A percentile compares a stretch with the other conserved stretches of the same genome.
Conservation (phyloP, 2,329 filamentous ascomycete species). For the Lecanicillium sp. region DNA sequence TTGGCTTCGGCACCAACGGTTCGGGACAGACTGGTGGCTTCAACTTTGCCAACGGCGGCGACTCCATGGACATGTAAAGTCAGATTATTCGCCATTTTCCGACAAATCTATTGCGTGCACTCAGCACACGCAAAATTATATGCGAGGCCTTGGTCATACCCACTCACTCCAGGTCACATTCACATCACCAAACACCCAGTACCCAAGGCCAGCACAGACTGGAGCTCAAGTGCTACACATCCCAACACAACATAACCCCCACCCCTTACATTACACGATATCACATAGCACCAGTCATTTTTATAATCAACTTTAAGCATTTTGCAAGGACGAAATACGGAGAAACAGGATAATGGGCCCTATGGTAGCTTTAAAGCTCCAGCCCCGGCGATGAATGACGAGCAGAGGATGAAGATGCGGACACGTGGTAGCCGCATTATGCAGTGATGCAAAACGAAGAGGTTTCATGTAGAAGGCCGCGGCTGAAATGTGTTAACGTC, state of each 20-base stretch:
- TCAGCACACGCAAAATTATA: too few relatives aligned
- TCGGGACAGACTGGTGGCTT: slow-evolving; percentile 68
- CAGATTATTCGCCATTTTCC: not conserved
- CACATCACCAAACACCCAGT: not conserved
- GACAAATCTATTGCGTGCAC: too few relatives aligned
- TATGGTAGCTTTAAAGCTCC: slow-evolving; percentile 61
- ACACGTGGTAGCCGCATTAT: not conserved
- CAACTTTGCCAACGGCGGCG: slow-evolving; percentile 75
- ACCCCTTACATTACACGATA: slow-evolving; percentile 17
- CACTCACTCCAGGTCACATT: too few relatives aligned
- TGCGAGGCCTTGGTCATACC: too few relatives aligned
- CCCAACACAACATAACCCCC: slow-evolving; percentile 7
- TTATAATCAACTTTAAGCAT: slow-evolving; percentile 30
- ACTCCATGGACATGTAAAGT: slow-evolving; percentile 59
- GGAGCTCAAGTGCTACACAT: not conserved
- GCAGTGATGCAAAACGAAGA: slow-evolving; percentile 6
- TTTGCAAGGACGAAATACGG: slow-evolving; percentile 12
- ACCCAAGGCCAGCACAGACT: not conserved
- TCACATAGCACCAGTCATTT: slow-evolving; percentile 24
- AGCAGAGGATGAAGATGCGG: not conserved
- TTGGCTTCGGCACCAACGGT: slow-evolving; percentile 67
- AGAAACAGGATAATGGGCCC: slow-evolving; percentile 27
- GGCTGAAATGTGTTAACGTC: slow-evolving; percentile 1
- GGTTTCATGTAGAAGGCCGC: slow-evolving; percentile 1
- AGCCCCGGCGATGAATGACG: slow-evolving; percentile 33